phyloP scores from a whole-genome alignment of 2,329 filamentous ascomycete species.

The Rhinocladiella similis region DNA sequence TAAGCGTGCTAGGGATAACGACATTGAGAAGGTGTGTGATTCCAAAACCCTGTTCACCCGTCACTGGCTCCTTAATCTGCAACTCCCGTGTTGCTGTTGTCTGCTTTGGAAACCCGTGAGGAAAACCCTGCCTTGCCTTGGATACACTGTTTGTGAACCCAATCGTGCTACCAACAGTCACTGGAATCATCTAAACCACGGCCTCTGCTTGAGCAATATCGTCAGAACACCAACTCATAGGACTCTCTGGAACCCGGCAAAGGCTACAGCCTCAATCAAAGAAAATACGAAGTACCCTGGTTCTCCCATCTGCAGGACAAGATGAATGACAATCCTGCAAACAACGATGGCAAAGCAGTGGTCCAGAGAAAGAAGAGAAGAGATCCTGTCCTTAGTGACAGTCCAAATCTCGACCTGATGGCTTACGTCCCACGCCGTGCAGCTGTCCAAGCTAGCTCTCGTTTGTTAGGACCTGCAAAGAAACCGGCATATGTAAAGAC shows the following conservation, averaged over 20 bases:
- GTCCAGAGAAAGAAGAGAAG: neutral
- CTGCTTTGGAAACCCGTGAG: neutral
- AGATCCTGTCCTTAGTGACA: neutral
- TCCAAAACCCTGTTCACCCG: neutral
- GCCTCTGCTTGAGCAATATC: too few species aligned
- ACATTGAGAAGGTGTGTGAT: constrained; percentile 47
- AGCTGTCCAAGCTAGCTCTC: constrained; percentile 8
- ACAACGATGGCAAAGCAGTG: neutral
- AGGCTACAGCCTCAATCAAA: neutral
- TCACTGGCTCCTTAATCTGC: constrained; percentile 6
- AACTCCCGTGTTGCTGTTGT: neutral
- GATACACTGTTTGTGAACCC: neutral
- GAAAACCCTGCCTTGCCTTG: neutral
- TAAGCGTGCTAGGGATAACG: constrained; percentile 47
- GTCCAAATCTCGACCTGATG: neutral
- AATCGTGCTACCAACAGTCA: too few species aligned
- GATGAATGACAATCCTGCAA: neutral
- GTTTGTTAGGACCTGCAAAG: neutral
- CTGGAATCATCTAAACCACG: too few species aligned
- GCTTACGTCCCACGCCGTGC: constrained; percentile 11
- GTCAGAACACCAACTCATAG: too few species aligned
- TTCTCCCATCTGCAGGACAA: neutral
- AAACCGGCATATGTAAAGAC: neutral
- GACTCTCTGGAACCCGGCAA: neutral
- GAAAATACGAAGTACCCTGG: neutral